Evolutionary conservation across 139 green algal genomes (phyloP).

Genomic region (Chlorella sp.): DNA sequence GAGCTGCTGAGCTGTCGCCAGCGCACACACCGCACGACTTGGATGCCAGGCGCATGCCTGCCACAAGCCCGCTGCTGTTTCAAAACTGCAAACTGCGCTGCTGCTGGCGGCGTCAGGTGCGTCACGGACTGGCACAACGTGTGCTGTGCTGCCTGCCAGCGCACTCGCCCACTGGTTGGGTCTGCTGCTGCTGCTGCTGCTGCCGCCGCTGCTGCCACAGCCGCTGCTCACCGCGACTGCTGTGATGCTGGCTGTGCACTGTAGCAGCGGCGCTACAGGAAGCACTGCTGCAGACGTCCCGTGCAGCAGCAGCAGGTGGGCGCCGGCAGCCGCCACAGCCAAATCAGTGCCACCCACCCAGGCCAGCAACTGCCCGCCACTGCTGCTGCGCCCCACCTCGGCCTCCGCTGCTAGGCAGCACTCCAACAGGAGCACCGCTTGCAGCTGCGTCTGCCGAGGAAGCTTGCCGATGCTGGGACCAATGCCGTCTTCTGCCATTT

Average conservation of each 20-base stretch:
- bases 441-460: not conserved
- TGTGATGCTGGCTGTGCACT: not conserved
- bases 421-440: not conserved
- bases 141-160: not conserved
- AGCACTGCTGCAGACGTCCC: not conserved
- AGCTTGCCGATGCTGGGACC: not conserved
- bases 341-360: not conserved
- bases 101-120: not conserved
- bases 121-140: not conserved
- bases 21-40: not conserved
- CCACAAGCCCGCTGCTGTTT: not conserved
- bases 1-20: slow-evolving; percentile 1
- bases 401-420: slow-evolving; percentile 1
- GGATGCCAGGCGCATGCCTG: slow-evolving; percentile 16
- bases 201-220: not conserved
- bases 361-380: slow-evolving; percentile 4
- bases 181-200: not conserved
- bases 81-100: not conserved
- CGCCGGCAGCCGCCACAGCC: not conserved
- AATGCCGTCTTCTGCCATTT: not conserved
- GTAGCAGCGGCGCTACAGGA: not conserved
- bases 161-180: not conserved
- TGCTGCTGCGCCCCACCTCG: not conserved
- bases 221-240: slow-evolving; percentile 9
- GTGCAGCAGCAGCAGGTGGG: slow-evolving; percentile 5